A percentile compares a stretch with the other conserved stretches of the same genome.
Evolutionary conservation across 768 basidiomycete species (phyloP).

Genomic region (Boletus sp.): DNA sequence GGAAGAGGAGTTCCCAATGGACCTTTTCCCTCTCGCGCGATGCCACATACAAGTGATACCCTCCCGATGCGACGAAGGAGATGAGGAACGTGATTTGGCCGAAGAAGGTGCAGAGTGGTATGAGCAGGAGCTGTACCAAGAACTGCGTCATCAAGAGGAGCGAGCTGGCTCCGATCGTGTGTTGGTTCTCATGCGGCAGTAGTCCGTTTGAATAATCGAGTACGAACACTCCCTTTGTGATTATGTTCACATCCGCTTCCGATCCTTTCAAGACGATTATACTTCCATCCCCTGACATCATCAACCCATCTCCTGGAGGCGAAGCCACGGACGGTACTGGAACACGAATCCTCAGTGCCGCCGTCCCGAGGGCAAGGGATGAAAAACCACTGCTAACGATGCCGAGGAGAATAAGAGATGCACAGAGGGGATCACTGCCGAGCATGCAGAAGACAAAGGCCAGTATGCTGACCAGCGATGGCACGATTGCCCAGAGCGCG

Average conservation of each 20-base stretch:
- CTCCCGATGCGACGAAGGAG: conserved; percentile 30
- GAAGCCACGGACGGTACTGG: conserved; percentile 22
- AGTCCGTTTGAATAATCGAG: conserved; percentile 22
- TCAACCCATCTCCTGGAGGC: conserved; percentile 31
- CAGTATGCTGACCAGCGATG: conserved; percentile 22
- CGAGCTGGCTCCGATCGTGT: conserved; percentile 21
- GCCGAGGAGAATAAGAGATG: conserved; percentile 31
- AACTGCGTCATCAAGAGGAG: conserved; percentile 29
- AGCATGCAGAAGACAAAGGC: conserved; percentile 20
- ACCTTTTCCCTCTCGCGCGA: conserved; percentile 29
- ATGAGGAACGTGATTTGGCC: conserved; percentile 32
- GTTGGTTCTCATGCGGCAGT: not conserved
- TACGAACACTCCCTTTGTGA: conserved; percentile 33
- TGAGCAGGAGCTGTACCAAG: conserved; percentile 30
- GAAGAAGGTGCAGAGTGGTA: conserved; percentile 29
- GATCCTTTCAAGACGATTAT: conserved; percentile 28
- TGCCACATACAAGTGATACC: conserved; percentile 30
- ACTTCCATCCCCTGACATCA: conserved; percentile 17
- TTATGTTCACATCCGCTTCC: conserved; percentile 25
- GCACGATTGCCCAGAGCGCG: conserved; percentile 15
- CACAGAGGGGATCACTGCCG: conserved; percentile 23
- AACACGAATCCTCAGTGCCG: conserved; percentile 20
- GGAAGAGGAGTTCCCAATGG: conserved; percentile 19
- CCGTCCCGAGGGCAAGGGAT: conserved; percentile 27
- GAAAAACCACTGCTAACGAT: conserved; percentile 31